Percentiles rank a stretch among this genome's conserved stretches.
phyloP scores from a whole-genome alignment of 306 rosid genomes.

The Morella rubra region DNA sequence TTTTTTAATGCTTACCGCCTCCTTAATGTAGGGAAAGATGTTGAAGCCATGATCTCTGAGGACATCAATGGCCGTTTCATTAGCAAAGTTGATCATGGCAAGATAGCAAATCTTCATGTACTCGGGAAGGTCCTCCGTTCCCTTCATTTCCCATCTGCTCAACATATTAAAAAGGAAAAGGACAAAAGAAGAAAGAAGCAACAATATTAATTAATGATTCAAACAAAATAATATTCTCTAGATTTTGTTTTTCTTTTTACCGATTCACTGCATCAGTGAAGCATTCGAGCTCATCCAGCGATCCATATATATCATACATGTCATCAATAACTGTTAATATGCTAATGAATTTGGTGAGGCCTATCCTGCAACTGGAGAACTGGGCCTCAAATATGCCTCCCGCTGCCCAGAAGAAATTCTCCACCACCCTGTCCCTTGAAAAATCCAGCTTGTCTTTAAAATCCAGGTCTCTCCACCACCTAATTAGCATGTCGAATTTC shows the following conservation, averaged over 20 bases:
- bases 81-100: constrained; percentile 30
- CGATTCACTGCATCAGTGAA: constrained; percentile 25
- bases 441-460: constrained; percentile 25
- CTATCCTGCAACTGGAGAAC: constrained; percentile 33
- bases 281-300: constrained; percentile 32
- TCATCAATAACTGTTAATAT: constrained; percentile 33
- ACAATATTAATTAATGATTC: neutral
- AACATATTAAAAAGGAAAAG: neutral
- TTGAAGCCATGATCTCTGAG: constrained; percentile 4
- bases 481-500: neutral
- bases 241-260: constrained; percentile 4
- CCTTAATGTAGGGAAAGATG: constrained; percentile 4
- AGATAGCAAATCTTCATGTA: constrained; percentile 33
- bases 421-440: constrained; percentile 35
- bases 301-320: constrained; percentile 37
- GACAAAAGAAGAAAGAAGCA: neutral
- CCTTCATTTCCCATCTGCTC: constrained; percentile 30
- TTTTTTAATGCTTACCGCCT: constrained; percentile 14
- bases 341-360: constrained; percentile 38
- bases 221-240: too few species aligned
- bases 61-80: constrained; percentile 15
- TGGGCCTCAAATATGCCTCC: constrained; percentile 29
- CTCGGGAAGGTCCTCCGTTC: constrained; percentile 20
- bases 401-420: constrained; percentile 36
- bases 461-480: constrained; percentile 37